Base-by-base conservation (phyloP, 2,329 filamentous ascomycete species). In the Colletotrichum caudatum region DNA sequence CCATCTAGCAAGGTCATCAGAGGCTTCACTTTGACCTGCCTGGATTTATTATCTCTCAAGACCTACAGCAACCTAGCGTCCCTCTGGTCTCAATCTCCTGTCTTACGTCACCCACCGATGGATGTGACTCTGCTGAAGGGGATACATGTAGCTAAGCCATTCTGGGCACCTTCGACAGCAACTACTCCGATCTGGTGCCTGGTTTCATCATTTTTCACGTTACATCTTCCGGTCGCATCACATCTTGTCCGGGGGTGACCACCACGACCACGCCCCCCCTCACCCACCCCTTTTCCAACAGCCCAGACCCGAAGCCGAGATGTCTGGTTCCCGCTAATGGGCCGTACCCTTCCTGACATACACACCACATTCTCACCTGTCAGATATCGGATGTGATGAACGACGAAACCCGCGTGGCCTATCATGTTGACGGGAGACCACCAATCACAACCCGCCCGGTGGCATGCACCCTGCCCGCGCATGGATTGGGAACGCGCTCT, bases 391-490 rank as follows among this genome's bases (percentile, higher is more conserved):
- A 60, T 64, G 20, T 72, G 59, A 72, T 54, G 20, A 23, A 35
- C 46, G 59, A 56, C 63, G 53, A 54, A 69, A 59, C 68, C 57
- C 51, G 58, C 29, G 64, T 58, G 56, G 59, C 59, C 54, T 69
- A 62, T 58, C 62, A 44, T 11, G 5, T 23, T n/a, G n/a, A 29
- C 26, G n/a, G 51, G 11, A 50, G 60, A 41, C 69, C 65, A 56
- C 65, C 69, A 72, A 72, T 72, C 69, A 72, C 33, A 39, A 33
- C 48, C 46, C 48, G 65, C 53, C 65, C 54, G 37, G 69, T 72
- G 69, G 54, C 65, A 59, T 69, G 65, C 69, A 60, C 63, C 54
- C 69, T 60, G 69, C 65, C 59, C 65, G 44, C 59, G 46, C 44
- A 64, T 60, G 39, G 26, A 48, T 64, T 54, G 46, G 54, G 53